Percentiles rank a stretch among this genome's conserved stretches.
phyloP scores from a whole-genome alignment of 805 yeast genomes.

The Metschnikowia corniflorae region DNA sequence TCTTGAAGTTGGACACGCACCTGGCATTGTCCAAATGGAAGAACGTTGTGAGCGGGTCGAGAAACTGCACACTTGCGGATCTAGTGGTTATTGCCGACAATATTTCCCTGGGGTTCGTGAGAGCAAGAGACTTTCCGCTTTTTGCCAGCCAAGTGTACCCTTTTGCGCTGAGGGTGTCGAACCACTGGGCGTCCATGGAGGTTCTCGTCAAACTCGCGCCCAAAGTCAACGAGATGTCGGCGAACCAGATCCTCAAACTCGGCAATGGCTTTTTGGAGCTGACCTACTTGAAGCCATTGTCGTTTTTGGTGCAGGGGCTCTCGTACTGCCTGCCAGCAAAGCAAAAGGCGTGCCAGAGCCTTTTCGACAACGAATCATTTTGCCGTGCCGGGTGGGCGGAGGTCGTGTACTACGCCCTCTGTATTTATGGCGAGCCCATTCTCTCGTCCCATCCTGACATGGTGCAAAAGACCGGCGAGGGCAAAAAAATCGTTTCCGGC shows the following conservation, averaged over 20 bases:
- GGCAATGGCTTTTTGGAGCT: conserved; percentile 5
- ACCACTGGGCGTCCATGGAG: conserved; percentile 23
- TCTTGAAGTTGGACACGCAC: conserved; percentile 55
- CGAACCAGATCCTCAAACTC: conserved; percentile 37
- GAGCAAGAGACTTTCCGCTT: conserved; percentile 53
- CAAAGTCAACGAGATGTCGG: conserved; percentile 44
- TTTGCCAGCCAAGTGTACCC: conserved; percentile 49
- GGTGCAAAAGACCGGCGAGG: conserved; percentile 13
- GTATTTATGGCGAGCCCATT: conserved; percentile 38
- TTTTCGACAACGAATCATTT: conserved; percentile 6
- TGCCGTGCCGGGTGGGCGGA: conserved; percentile 39
- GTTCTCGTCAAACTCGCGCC: conserved; percentile 38
- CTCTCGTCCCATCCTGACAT: conserved; percentile 5
- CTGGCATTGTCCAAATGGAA: conserved; percentile 48
- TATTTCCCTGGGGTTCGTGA: conserved; percentile 46
- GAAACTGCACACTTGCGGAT: background rate
- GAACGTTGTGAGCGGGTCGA: conserved; percentile 23
- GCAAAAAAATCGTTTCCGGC: background rate
- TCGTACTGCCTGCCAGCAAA: conserved; percentile 25
- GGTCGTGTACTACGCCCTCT: conserved; percentile 44
- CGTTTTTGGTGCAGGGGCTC: conserved; percentile 37
- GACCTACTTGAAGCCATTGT: conserved; percentile 6
- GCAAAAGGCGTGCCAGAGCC: conserved; percentile 8
- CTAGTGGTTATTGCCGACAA: conserved; percentile 22
- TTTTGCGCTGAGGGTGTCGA: conserved; percentile 17